Conservation (phyloP, 805 yeast genomes). For the Allodekkera sacchari region DNA sequence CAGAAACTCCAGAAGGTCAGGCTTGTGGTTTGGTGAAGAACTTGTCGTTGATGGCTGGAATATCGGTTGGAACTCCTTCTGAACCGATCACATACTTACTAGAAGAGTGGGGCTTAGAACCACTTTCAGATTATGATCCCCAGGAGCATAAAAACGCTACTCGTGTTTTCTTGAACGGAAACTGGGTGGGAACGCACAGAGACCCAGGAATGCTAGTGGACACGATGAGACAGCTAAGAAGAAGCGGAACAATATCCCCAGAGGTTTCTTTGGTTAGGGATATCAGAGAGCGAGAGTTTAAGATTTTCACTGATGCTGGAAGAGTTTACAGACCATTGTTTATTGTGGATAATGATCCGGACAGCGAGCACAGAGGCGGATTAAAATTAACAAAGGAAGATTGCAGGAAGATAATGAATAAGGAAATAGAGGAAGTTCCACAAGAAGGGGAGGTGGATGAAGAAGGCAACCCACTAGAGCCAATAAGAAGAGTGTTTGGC, state of each 20-base stretch:
- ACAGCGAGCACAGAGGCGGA: constrained; percentile 62
- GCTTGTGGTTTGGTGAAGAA: constrained; percentile 99
- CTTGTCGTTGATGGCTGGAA: constrained; percentile 92
- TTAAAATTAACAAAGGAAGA: constrained; percentile 81
- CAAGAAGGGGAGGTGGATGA: constrained; percentile 38
- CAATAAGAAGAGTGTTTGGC: constrained; percentile 41
- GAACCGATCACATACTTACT: constrained; percentile 87
- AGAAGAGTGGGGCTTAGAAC: constrained; percentile 99
- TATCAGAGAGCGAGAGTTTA: constrained; percentile 92
- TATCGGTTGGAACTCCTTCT: constrained; percentile 96
- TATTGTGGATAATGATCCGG: constrained; percentile 80
- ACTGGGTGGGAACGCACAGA: constrained; percentile 98
- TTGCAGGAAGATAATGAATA: constrained; percentile 55
- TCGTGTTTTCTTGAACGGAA: constrained; percentile 95
- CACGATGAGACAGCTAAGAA: constrained; percentile 83
- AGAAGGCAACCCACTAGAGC: constrained; percentile 39
- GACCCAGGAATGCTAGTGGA: constrained; percentile 90
- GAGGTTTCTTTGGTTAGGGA: constrained; percentile 97
- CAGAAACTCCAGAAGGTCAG: constrained; percentile 99
- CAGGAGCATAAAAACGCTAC: constrained; percentile 87
- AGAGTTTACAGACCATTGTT: constrained; percentile 96
- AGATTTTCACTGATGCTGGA: constrained; percentile 97
- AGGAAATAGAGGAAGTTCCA: constrained; percentile 49
- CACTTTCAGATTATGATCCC: constrained; percentile 91
- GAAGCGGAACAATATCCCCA: constrained; percentile 91